Percentiles rank a stretch among this genome's conserved stretches.
phyloP scores from a whole-genome alignment of 768 basidiomycete species.

The Pisolithus orientalis region DNA sequence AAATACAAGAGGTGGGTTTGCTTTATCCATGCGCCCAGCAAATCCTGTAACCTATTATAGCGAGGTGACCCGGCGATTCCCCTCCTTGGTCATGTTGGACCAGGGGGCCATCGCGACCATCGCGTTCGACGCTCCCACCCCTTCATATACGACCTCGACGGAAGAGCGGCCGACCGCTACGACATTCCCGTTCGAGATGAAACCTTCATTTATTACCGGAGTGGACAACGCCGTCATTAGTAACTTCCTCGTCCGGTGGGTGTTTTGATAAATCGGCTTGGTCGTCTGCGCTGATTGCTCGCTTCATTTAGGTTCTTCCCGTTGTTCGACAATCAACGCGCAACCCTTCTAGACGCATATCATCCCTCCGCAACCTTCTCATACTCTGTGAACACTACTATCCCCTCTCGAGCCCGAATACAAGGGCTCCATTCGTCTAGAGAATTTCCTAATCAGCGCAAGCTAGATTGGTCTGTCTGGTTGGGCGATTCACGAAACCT shows the following conservation, averaged over 20 bases:
- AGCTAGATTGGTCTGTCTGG: slow-evolving; percentile 76
- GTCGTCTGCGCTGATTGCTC: slow-evolving; percentile 6
- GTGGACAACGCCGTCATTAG: slow-evolving; percentile 64
- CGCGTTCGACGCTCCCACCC: slow-evolving; percentile 66
- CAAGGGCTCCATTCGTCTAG: slow-evolving; percentile 58
- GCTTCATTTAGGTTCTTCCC: slow-evolving; percentile 65
- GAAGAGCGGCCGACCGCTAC: slow-evolving; percentile 49
- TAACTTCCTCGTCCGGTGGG: slow-evolving; percentile 73
- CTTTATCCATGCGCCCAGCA: background rate
- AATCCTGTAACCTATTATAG: slow-evolving; percentile 33
- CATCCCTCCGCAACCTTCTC: slow-evolving; percentile 88
- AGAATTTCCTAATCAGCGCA: slow-evolving; percentile 76
- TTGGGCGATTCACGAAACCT: slow-evolving; percentile 71
- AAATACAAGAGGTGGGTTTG: slow-evolving; percentile 60
- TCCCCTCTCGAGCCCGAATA: slow-evolving; percentile 72
- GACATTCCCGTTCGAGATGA: slow-evolving; percentile 77
- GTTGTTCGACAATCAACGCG: slow-evolving; percentile 72
- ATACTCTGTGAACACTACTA: slow-evolving; percentile 76
- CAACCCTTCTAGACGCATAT: slow-evolving; percentile 65
- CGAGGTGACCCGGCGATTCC: slow-evolving; percentile 75
- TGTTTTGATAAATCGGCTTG: slow-evolving; percentile 5
- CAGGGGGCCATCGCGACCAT: slow-evolving; percentile 71
- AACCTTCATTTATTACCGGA: slow-evolving; percentile 66
- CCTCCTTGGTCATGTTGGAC: slow-evolving; percentile 79
- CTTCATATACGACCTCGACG: slow-evolving; percentile 35